A percentile compares a stretch with the other conserved stretches of the same genome.
Conservation (phyloP, 2,329 filamentous ascomycete genomes). For the Pseudopyricularia javanii region DNA sequence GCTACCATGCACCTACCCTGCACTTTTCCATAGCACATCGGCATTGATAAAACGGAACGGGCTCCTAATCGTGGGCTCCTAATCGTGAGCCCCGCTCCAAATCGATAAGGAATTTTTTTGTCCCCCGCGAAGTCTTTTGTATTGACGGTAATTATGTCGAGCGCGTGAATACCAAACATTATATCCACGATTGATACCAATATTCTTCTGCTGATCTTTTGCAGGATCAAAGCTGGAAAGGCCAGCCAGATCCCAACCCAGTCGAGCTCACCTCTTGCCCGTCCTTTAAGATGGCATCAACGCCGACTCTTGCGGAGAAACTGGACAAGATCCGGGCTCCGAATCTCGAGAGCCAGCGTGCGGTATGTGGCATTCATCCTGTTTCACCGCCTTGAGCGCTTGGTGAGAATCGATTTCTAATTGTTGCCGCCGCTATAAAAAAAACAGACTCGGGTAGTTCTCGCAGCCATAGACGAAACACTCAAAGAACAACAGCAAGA, state of each 20-base stretch:
- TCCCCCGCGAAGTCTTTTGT: neutral
- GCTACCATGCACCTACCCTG: too few species aligned
- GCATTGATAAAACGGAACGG: too few species aligned
- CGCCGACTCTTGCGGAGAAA: slow-evolving; percentile 5
- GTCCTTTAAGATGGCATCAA: neutral
- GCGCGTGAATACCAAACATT: neutral
- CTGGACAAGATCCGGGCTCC: slow-evolving; percentile 4
- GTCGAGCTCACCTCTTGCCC: neutral
- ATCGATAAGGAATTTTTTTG: slow-evolving; percentile 1
- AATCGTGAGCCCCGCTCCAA: neutral
- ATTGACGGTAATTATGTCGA: neutral
- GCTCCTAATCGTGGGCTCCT: neutral
- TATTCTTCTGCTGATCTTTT: neutral
- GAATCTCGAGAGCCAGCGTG: slow-evolving; percentile 2
- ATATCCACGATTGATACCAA: neutral
- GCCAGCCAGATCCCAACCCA: neutral
- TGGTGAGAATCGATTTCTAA: too few species aligned
- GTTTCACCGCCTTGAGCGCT: neutral
- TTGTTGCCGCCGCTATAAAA: neutral
- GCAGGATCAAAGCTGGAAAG: neutral
- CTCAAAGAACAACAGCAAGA: slow-evolving; percentile 78
- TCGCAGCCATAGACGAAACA: slow-evolving; percentile 86
- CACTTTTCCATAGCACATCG: too few species aligned
- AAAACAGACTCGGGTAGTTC: slow-evolving; percentile 72
- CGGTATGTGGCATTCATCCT: neutral